Base-by-base conservation (phyloP, 2,329 filamentous ascomycete species). In the Aspergillus clavatus region DNA sequence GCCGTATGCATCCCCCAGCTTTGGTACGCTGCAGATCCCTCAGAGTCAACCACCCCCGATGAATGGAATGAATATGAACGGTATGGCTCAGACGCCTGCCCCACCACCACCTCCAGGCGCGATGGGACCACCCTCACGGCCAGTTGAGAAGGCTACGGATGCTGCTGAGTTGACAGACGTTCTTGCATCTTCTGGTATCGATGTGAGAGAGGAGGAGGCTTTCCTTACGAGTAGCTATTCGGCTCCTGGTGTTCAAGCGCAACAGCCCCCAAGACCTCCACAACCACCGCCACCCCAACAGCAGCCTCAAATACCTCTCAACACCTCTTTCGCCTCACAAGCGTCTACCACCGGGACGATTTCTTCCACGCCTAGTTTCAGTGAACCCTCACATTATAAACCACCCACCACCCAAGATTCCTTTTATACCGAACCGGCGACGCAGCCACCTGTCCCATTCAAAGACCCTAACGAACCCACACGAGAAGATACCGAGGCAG, bases 151-250 rank as follows among this genome's bases (percentile, higher is more conserved):
- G 50, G 72, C 74, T 33, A 77, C 75, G 44, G 68, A 80, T 67
- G 65, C 68, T 40, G 66, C 90, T 57, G 88, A 95, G 58, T 78
- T 90, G 37, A 87, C 85, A 53, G 90, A 96, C 69, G 86, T 89
- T 40, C 70, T 95, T 43, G 84, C 84, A 14, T 87, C 86, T 14
- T 91, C 89, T 12, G 89, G 89, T 40, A 89, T 96, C 52, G 87
- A 95, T 71, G 70, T 95, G 38, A 83, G 85, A 47, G 89, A 89
- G 53, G 90, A 95, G 66, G 88, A 94, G 60, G 87, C 89, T 56
- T 87, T 82, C 54, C 76, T 93, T 65, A 83, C 87, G 36, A 82
- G 61, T 60, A 72, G 61, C 60, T 76, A 61, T 65, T 71, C 56
- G 56, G 67, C 47, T 68, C 73, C 43, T 75, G 60, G 57, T 45